Base-by-base conservation (phyloP, 106 monocot genomes). In the Phalaenopsis equestris region DNA sequence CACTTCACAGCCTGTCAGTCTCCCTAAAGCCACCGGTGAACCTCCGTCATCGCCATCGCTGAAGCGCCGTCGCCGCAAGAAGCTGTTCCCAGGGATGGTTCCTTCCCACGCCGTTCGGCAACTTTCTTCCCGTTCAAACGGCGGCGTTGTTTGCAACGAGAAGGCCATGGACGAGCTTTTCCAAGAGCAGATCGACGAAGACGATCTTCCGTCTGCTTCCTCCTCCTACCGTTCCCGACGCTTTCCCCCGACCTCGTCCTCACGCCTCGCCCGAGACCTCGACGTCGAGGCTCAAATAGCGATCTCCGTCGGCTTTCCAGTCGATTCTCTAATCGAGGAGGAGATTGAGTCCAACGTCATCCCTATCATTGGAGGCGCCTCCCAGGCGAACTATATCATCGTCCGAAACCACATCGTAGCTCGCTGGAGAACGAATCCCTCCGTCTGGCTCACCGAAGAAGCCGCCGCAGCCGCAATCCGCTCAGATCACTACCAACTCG, bases 251-350 rank as follows among this genome's bases (percentile, higher is more conserved):
- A 84, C 85, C 73, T 90, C 85, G 24, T 86, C 86, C 77, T 82
- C 84, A 72, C 79, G 82, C 48, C 89, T 84, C 43, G 82, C 88
- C 42, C 81, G 87, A 45, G 94, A 95, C 64, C 89, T 99, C 76
- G 81, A 88, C 77, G 84, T 88, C 12, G 99, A 99, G 77, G 89
- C 99, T 76, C 89, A 93, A 15, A 89, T 99, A 79, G 92, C 99
- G 61, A 52, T 80, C 55, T 75, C 99, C 8, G 91, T 90, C 1
- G 99, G 99, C 15, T 99, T 99, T 83, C 93, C 99, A 9, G 58
- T 82, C 7, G 99, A 99, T 75, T 93, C 95, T 67, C 99, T 99
- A 74, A 87, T 91, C 38, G 99, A 99, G 83, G 99, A 99, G 77
- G 99, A 99, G 88, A 90, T 99, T 80, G 89, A 84, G 36, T 77